Conservation (phyloP, 2,329 filamentous ascomycete species). For the Trichoderma lentiforme region DNA sequence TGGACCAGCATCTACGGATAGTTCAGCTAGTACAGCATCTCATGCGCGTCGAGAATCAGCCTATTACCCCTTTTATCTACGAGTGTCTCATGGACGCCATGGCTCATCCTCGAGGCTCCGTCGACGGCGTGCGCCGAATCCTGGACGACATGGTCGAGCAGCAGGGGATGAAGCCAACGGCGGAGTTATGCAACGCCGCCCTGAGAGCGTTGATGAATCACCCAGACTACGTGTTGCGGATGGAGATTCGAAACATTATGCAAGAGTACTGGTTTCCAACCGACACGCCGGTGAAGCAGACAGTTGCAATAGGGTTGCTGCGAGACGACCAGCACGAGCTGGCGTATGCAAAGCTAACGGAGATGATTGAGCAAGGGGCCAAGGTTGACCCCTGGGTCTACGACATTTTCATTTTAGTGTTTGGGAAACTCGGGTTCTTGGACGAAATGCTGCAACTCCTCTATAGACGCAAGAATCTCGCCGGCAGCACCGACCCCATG, state of each 20-base stretch:
- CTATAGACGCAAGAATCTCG: constrained; percentile 46
- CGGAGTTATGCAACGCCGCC: constrained; percentile 66
- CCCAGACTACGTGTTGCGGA: constrained; percentile 76
- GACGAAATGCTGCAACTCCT: constrained; percentile 74
- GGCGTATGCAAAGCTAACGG: constrained; percentile 67
- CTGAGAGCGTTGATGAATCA: constrained; percentile 75
- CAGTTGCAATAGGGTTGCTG: constrained; percentile 69
- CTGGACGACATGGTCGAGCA: constrained; percentile 67
- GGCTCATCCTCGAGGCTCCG: constrained; percentile 63
- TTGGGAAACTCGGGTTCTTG: constrained; percentile 69
- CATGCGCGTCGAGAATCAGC: constrained; percentile 51
- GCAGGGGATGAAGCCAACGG: constrained; percentile 60
- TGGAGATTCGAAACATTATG: constrained; percentile 70
- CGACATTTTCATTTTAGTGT: constrained; percentile 70
- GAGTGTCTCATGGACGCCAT: constrained; percentile 73
- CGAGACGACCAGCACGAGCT: constrained; percentile 81
- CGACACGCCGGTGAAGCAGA: constrained; percentile 59
- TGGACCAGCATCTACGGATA: constrained; percentile 30
- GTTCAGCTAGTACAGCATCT: constrained; percentile 54
- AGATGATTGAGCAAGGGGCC: constrained; percentile 57
- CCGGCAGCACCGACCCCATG: constrained; percentile 34
- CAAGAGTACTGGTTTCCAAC: constrained; percentile 60
- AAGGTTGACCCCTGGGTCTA: constrained; percentile 69
- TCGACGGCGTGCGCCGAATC: constrained; percentile 58
- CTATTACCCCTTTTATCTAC: constrained; percentile 61